Percentiles rank a stretch among this genome's conserved stretches.
These are phyloP conservation scores for Skeletonema tropicum DNA, from an alignment of 108 stramenopile species.

Conservation along the genomic window DNA sequence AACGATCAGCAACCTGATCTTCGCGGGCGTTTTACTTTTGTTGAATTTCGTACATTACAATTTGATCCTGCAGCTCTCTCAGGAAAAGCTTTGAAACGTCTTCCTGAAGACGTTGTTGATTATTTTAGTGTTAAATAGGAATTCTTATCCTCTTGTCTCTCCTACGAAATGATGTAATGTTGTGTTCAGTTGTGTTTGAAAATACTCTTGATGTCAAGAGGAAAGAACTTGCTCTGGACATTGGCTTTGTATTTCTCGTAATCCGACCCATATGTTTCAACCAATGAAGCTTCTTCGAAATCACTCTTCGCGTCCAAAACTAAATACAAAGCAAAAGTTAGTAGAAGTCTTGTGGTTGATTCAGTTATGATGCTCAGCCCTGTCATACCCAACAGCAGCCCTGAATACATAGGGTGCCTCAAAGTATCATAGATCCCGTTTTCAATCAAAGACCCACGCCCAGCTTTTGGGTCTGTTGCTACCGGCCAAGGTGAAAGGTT, in stretches of 20 bases:
- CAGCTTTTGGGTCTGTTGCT: slow-evolving; percentile 29
- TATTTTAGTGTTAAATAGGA: slow-evolving; percentile 29
- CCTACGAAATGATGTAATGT: too few relatives aligned
- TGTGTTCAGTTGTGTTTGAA: neutral
- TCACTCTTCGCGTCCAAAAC: slow-evolving; percentile 62
- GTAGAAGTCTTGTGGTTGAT: slow-evolving; percentile 47
- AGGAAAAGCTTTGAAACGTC: slow-evolving; percentile 40
- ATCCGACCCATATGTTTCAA: slow-evolving; percentile 38
- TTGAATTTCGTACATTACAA: slow-evolving; percentile 57
- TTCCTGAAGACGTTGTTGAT: slow-evolving; percentile 54
- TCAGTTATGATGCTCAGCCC: slow-evolving; percentile 60
- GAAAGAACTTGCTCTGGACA: slow-evolving; percentile 55
- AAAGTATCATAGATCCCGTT: slow-evolving; percentile 63
- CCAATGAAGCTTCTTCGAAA: slow-evolving; percentile 57
- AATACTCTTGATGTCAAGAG: slow-evolving; percentile 10
- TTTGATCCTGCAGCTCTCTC: slow-evolving; percentile 52
- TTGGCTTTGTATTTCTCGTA: slow-evolving; percentile 37
- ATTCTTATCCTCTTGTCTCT: too few relatives aligned
- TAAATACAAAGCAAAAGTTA: slow-evolving; percentile 46
- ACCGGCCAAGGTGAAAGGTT: slow-evolving; percentile 59
- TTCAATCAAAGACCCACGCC: slow-evolving; percentile 31
- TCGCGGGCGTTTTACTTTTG: slow-evolving; percentile 50
- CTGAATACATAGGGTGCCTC: slow-evolving; percentile 82
- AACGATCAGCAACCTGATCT: slow-evolving; percentile 3
- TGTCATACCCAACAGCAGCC: slow-evolving; percentile 40